Evolutionary conservation across 345 rosid genomes (phyloP).

Genomic region (Gossypium turneri): DNA sequence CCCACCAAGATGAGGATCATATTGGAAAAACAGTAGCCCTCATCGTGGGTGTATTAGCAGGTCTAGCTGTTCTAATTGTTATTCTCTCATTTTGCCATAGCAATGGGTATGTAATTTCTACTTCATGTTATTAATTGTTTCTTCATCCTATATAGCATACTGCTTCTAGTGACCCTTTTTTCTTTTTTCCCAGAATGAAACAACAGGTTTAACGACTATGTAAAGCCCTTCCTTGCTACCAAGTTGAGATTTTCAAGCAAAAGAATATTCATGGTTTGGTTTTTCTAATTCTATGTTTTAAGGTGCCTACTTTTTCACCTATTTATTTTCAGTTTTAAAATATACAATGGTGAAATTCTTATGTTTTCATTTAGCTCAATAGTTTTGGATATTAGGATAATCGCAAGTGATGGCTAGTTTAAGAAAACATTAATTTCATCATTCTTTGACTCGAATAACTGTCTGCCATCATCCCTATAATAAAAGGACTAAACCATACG

Average conservation of each 20-base stretch:
- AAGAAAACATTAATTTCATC: no score
- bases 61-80: slow-evolving; percentile 60
- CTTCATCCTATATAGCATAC: no score
- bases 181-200: neutral
- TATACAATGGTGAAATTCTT: no score
- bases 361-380: no score
- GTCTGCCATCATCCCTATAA: no score
- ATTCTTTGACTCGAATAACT: no score
- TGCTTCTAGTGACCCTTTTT: no score
- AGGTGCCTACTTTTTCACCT: neutral
- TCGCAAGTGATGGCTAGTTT: no score
- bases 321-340: neutral
- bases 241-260: neutral
- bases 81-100: slow-evolving; percentile 67
- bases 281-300: neutral
- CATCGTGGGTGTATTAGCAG: slow-evolving; percentile 70
- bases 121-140: no score
- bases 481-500: no score
- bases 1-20: slow-evolving; percentile 39
- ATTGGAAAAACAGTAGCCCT: slow-evolving; percentile 78
- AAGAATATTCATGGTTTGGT: neutral
- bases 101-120: slow-evolving; percentile 34
- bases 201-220: neutral
- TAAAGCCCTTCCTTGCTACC: neutral
- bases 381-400: no score